Percentiles rank a stretch among this genome's conserved stretches.
Evolutionary conservation across 1,284 basidiomycete genomes (phyloP).

Genomic region (Caloboletus inedulis): DNA sequence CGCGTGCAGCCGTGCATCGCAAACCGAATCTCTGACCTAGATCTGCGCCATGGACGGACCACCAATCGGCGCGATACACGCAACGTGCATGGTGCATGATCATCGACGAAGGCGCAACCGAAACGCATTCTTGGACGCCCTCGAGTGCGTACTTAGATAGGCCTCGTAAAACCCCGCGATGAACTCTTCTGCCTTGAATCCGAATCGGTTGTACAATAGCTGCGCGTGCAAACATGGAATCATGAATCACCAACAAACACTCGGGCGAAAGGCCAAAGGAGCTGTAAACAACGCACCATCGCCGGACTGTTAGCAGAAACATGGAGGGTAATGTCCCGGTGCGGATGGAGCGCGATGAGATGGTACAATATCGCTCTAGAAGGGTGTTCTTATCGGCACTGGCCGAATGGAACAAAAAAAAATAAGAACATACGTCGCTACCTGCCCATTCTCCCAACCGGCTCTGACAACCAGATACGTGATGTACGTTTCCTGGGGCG

Average conservation of each 20-base stretch:
- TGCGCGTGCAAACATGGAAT: slow-evolving; percentile 28
- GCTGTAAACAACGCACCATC: slow-evolving; percentile 49
- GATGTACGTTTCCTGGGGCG: slow-evolving; percentile 76
- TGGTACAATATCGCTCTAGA: slow-evolving; percentile 71
- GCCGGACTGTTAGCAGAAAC: slow-evolving; percentile 77
- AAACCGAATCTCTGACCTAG: not conserved
- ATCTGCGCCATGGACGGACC: not conserved
- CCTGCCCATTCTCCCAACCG: slow-evolving; percentile 74
- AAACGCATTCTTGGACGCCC: slow-evolving; percentile 74
- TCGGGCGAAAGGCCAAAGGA: no score
- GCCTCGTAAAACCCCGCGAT: slow-evolving; percentile 75
- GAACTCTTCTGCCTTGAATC: slow-evolving; percentile 82
- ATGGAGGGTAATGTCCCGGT: slow-evolving; percentile 72
- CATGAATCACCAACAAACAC: not conserved
- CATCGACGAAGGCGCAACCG: slow-evolving; percentile 48
- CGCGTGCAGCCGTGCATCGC: not conserved
- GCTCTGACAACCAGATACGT: slow-evolving; percentile 72
- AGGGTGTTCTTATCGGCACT: not conserved
- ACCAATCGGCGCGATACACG: not conserved
- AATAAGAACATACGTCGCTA: slow-evolving; percentile 57
- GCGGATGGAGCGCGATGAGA: slow-evolving; percentile 64
- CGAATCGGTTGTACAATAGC: slow-evolving; percentile 78
- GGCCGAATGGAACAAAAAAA: not conserved
- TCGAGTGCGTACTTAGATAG: slow-evolving; percentile 63
- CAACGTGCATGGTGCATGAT: not conserved